phyloP scores from a whole-genome alignment of 2,329 filamentous ascomycete species.

The Akanthomyces dipterigenus region DNA sequence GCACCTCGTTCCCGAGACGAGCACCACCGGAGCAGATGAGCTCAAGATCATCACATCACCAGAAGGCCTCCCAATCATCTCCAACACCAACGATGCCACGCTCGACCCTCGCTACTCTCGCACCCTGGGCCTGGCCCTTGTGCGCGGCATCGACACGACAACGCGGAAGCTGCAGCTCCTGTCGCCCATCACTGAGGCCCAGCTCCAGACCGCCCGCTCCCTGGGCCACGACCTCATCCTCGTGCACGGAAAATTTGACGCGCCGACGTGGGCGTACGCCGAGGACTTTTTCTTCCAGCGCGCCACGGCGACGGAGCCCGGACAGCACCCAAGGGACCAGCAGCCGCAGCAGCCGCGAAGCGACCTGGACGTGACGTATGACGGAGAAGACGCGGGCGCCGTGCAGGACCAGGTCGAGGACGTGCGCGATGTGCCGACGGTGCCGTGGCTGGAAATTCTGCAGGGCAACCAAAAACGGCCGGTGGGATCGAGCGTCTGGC shows the following conservation, averaged over 20 bases:
- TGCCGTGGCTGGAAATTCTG: conserved; percentile 55
- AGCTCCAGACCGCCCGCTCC: conserved; percentile 33
- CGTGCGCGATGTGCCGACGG: conserved; percentile 21
- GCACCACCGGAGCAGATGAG: background rate
- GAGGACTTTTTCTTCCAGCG: conserved; percentile 49
- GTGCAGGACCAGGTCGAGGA: conserved; percentile 20
- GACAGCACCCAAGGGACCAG: too few relatives aligned
- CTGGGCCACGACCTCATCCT: conserved; percentile 50
- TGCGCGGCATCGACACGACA: conserved; percentile 66
- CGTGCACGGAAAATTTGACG: conserved; percentile 61
- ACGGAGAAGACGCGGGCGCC: conserved; percentile 23
- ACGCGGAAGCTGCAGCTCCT: conserved; percentile 52
- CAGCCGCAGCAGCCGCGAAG: background rate
- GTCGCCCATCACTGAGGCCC: conserved; percentile 45
- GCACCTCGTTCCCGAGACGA: conserved; percentile 15
- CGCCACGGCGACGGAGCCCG: conserved; percentile 12
- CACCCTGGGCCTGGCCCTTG: conserved; percentile 57
- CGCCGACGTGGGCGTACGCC: conserved; percentile 62
- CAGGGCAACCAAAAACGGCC: conserved; percentile 48
- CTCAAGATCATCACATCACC: conserved; percentile 28
- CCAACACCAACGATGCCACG: conserved; percentile 43
- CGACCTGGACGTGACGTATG: conserved; percentile 20
- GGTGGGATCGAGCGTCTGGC: conserved; percentile 55
- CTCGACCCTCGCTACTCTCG: conserved; percentile 54
- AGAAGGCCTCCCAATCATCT: conserved; percentile 57